These are phyloP conservation scores for Tulasnella sp. DNA, from an alignment of 768 basidiomycete genomes.

Conservation along the genomic window DNA sequence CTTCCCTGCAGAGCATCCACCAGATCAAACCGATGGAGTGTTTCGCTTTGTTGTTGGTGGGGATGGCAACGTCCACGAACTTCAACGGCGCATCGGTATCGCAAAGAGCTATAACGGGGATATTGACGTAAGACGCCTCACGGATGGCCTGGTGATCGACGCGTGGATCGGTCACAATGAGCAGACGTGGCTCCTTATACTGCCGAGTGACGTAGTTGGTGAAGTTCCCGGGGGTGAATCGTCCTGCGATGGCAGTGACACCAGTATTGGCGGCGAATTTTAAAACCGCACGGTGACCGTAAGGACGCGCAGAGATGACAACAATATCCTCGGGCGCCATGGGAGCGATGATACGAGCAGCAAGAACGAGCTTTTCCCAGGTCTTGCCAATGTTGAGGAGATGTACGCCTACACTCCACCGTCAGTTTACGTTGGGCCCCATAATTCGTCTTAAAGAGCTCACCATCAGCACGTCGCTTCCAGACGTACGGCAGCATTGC, in stretches of 20 bases:
- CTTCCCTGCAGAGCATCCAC: constrained; percentile 96
- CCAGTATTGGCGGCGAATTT: constrained; percentile 98
- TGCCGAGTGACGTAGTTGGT: constrained; percentile 99
- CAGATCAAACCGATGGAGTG: constrained; percentile 95
- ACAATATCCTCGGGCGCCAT: constrained; percentile 96
- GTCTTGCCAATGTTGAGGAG: constrained; percentile 98
- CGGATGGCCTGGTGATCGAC: constrained; percentile 99
- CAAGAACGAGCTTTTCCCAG: constrained; percentile 98
- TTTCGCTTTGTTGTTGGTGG: constrained; percentile 98
- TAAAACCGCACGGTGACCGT: constrained; percentile 98
- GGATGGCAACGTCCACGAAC: constrained; percentile 97
- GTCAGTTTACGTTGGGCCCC: constrained; percentile 9
- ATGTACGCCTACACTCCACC: constrained; percentile 67
- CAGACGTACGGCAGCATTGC: constrained; percentile 98
- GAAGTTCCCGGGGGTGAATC: constrained; percentile 98
- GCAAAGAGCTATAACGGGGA: constrained; percentile 97
- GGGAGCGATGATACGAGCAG: constrained; percentile 93
- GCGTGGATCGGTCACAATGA: constrained; percentile 97
- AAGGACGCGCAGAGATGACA: constrained; percentile 96
- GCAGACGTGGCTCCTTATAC: constrained; percentile 99
- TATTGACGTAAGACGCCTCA: constrained; percentile 99
- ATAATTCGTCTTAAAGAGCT: constrained; percentile 25
- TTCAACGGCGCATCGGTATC: constrained; percentile 97
- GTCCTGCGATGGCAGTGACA: constrained; percentile 96
- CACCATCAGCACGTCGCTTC: constrained; percentile 92